These are phyloP conservation scores for Erodium texanum DNA, from an alignment of 441 rosid genomes.

Conservation along the genomic window DNA sequence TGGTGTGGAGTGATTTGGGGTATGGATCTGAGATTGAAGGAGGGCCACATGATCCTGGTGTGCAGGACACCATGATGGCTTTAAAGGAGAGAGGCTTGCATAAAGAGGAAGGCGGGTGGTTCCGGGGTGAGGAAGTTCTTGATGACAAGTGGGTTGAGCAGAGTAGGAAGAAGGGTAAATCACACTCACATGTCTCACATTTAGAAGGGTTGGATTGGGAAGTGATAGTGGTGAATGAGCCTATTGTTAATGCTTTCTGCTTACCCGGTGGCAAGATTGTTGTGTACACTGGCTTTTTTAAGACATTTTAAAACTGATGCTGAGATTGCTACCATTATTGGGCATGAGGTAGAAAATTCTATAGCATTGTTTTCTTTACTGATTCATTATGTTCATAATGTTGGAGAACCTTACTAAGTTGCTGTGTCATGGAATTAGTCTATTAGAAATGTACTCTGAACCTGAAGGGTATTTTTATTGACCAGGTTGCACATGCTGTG, in stretches of 20 bases:
- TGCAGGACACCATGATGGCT: constrained; percentile 35
- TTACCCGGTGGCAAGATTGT: constrained; percentile 89
- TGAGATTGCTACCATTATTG: constrained; percentile 81
- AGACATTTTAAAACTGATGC: constrained; percentile 67
- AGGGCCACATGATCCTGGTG: constrained; percentile 23
- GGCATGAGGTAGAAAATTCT: constrained; percentile 56
- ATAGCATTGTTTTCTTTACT: background rate
- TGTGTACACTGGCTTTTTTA: constrained; percentile 72
- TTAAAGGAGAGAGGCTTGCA: constrained; percentile 44
- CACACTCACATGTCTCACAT: constrained; percentile 41
- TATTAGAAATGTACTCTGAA: background rate
- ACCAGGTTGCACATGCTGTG: constrained; percentile 84
- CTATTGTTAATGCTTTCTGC: constrained; percentile 68
- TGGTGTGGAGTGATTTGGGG: constrained; percentile 54
- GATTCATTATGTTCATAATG: background rate
- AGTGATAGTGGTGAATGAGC: constrained; percentile 75
- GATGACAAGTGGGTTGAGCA: constrained; percentile 78
- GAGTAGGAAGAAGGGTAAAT: constrained; percentile 51
- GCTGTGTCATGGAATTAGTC: background rate
- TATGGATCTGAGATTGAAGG: constrained; percentile 49
- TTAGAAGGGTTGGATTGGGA: constrained; percentile 87
- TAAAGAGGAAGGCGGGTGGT: constrained; percentile 16
- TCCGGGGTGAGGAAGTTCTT: constrained; percentile 56
- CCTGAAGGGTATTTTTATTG: constrained; percentile 12
- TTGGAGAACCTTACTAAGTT: background rate